Evolutionary conservation across 1,139 yeast species (phyloP).

Genomic region (Pneumocystis murina): DNA sequence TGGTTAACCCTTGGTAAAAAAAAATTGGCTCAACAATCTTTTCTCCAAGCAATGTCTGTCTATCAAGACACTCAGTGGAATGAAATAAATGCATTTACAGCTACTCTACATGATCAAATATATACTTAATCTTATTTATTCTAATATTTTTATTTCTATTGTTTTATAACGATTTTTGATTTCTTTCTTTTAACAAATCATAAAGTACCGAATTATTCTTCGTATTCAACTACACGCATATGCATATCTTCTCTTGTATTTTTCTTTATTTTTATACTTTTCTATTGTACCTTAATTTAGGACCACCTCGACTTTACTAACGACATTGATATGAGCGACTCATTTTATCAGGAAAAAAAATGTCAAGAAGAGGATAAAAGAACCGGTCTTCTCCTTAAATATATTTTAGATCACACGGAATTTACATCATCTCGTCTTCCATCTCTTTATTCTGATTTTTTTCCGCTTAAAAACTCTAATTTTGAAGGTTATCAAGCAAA

Average conservation of each 20-base stretch:
- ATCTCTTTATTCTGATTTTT: slow-evolving; percentile 4
- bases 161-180: background rate
- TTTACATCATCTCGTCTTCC: slow-evolving; percentile 2
- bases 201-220: too few species aligned
- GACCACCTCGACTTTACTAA: too few species aligned
- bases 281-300: too few species aligned
- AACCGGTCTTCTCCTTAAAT: background rate
- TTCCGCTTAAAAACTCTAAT: background rate
- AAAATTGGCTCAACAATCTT: background rate
- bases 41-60: background rate
- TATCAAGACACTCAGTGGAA: background rate
- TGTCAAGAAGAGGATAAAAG: background rate
- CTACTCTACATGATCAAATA: background rate
- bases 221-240: too few species aligned
- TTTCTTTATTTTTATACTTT: too few species aligned
- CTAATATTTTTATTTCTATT: background rate
- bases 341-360: background rate
- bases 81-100: slow-evolving; percentile 9
- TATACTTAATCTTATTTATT: background rate
- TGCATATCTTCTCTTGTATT: too few species aligned
- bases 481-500: slow-evolving; percentile 5
- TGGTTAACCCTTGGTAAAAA: slow-evolving; percentile 29
- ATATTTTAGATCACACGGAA: background rate
- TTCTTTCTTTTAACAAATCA: too few species aligned
- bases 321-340: slow-evolving; percentile 1